Percentiles rank a stretch among this genome's conserved stretches.
These are phyloP conservation scores for Saccharomyces cerevisiae DNA, from an alignment of 805 yeast genomes.

Conservation along the genomic window DNA sequence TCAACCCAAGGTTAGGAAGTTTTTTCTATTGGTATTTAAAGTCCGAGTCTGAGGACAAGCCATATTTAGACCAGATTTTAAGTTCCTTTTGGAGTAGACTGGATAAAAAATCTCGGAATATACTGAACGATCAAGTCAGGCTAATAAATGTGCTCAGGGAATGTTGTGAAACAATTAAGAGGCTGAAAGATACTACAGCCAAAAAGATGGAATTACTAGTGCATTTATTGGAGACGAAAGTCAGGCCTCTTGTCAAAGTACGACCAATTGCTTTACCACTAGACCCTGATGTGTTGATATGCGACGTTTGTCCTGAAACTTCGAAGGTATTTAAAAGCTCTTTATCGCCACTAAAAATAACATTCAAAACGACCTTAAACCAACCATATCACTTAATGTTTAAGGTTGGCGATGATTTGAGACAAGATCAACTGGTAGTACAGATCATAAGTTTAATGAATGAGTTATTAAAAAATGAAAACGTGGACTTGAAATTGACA, in stretches of 20 bases:
- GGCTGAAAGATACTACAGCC: conserved; percentile 65
- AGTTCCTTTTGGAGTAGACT: conserved; percentile 37
- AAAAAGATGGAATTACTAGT: conserved; percentile 65
- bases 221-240: conserved; percentile 32
- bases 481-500: conserved; percentile 75
- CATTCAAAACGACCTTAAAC: conserved; percentile 53
- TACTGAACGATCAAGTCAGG: conserved; percentile 52
- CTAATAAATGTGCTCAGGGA: conserved; percentile 58
- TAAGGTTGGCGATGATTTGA: conserved; percentile 86
- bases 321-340: conserved; percentile 87
- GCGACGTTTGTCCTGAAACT: conserved; percentile 72
- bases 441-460: conserved; percentile 91
- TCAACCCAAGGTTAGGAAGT: conserved; percentile 62
- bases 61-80: conserved; percentile 39
- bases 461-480: conserved; percentile 76
- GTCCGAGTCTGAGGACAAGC: conserved; percentile 74
- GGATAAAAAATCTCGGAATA: conserved; percentile 17
- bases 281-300: conserved; percentile 67
- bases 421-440: conserved; percentile 95
- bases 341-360: conserved; percentile 76
- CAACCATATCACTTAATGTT: conserved; percentile 72
- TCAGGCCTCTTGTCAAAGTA: conserved; percentile 33
- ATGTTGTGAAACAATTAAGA: conserved; percentile 57
- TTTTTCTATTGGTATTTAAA: conserved; percentile 87
- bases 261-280: conserved; percentile 66